Percentiles rank a stretch among this genome's conserved stretches.
Evolutionary conservation across 2,329 filamentous ascomycete species (phyloP).

Genomic region (Colletotrichum costaricense): DNA sequence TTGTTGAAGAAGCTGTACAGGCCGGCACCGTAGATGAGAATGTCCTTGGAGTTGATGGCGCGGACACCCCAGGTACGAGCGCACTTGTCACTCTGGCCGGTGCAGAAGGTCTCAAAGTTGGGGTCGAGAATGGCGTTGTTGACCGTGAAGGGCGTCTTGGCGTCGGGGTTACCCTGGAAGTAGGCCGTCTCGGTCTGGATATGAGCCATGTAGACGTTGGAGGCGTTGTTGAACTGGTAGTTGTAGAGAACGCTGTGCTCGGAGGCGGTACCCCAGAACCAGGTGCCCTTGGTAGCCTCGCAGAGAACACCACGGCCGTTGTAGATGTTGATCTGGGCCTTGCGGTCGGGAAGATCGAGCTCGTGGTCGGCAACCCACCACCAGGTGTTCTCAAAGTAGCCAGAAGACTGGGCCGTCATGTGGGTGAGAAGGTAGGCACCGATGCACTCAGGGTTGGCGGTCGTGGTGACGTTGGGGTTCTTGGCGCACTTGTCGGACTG

Average conservation of each 20-base stretch:
- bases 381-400: constrained; percentile 91
- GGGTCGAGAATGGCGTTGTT: constrained; percentile 73
- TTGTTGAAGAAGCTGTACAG: constrained; percentile 89
- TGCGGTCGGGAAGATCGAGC: constrained; percentile 78
- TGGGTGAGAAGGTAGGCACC: constrained; percentile 80
- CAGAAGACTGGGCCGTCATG: constrained; percentile 69
- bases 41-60: constrained; percentile 72
- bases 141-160: constrained; percentile 72
- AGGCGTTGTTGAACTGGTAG: constrained; percentile 84
- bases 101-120: constrained; percentile 71
- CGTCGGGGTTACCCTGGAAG: constrained; percentile 85
- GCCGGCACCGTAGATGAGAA: constrained; percentile 79
- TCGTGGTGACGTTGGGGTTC: constrained; percentile 72
- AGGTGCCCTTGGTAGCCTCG: constrained; percentile 79
- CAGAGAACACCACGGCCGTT: constrained; percentile 87
- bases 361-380: constrained; percentile 94
- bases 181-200: constrained; percentile 94
- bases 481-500: constrained; percentile 85
- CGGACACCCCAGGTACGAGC: constrained; percentile 84
- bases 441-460: constrained; percentile 74
- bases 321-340: constrained; percentile 83
- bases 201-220: constrained; percentile 83
- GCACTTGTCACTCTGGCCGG: constrained; percentile 56
- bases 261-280: constrained; percentile 82
- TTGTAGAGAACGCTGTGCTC: constrained; percentile 80